These are phyloP conservation scores for Neurospora sp. DNA, from an alignment of 495 filamentous ascomycete genomes.

Conservation along the genomic window DNA sequence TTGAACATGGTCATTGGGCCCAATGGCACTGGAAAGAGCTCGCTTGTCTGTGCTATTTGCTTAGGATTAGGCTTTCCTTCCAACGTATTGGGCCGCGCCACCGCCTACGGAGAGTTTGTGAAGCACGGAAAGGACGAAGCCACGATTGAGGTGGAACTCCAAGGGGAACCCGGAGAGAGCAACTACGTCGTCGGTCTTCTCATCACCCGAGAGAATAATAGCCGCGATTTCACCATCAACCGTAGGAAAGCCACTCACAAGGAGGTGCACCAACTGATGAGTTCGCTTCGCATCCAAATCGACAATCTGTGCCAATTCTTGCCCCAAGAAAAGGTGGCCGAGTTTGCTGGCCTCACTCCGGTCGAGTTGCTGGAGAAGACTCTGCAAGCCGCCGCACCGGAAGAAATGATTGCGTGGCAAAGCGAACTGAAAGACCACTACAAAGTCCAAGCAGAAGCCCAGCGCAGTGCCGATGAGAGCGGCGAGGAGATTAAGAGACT, in stretches of 20 bases:
- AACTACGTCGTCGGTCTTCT: conserved; percentile 67
- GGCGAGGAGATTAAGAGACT: conserved; percentile 52
- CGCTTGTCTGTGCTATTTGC: conserved; percentile 94
- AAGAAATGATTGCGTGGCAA: conserved; percentile 73
- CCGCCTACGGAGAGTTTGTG: conserved; percentile 78
- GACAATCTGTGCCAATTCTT: conserved; percentile 98
- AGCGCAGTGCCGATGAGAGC: conserved; percentile 47
- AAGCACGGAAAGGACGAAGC: conserved; percentile 78
- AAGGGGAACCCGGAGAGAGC: conserved; percentile 35
- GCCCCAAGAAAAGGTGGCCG: conserved; percentile 90
- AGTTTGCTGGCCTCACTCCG: conserved; percentile 78
- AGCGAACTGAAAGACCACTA: conserved; percentile 59
- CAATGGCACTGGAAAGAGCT: conserved; percentile 96
- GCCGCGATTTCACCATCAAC: conserved; percentile 62
- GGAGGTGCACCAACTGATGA: conserved; percentile 53
- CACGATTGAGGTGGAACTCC: conserved; percentile 82
- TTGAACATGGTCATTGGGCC: conserved; percentile 98
- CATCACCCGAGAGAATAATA: conserved; percentile 76
- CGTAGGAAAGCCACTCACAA: conserved; percentile 45
- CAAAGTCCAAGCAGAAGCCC: conserved; percentile 54
- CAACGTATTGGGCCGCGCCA: conserved; percentile 77
- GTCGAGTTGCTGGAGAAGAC: conserved; percentile 82
- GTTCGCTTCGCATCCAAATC: conserved; percentile 73
- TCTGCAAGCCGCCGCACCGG: conserved; percentile 72
- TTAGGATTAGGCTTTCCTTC: conserved; percentile 80